phyloP scores from a whole-genome alignment of 495 filamentous ascomycete genomes.

The Hypoxylon fuscum region DNA sequence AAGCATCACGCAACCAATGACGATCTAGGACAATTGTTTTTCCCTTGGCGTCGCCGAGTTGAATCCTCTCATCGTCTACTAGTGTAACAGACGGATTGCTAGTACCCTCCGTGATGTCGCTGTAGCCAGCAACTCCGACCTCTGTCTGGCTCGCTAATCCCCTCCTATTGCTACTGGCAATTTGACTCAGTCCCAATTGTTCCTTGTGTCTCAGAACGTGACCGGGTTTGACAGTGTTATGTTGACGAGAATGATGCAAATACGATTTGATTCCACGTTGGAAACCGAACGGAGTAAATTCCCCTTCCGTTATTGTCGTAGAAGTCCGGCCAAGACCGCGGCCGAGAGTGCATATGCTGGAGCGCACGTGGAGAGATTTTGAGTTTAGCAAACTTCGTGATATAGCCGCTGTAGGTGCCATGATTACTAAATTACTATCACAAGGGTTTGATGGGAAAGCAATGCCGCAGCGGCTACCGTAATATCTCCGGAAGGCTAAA shows the following conservation, averaged over 20 bases:
- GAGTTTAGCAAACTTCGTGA: slow-evolving; percentile 6
- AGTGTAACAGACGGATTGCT: neutral
- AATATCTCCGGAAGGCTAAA: too few relatives aligned
- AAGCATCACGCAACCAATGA: slow-evolving; percentile 77
- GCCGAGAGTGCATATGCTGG: neutral
- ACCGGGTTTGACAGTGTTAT: neutral
- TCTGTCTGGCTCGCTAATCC: neutral
- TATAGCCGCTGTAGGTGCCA: neutral
- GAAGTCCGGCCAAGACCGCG: slow-evolving; percentile 4
- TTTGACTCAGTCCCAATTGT: neutral
- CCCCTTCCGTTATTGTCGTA: neutral
- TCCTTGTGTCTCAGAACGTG: neutral
- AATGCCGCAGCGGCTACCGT: too few relatives aligned
- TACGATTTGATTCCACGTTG: neutral
- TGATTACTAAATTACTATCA: neutral
- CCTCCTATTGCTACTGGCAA: slow-evolving; percentile 2
- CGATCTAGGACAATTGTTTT: slow-evolving; percentile 17
- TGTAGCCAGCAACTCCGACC: neutral
- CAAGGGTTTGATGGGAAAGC: too few relatives aligned
- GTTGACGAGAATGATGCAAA: neutral
- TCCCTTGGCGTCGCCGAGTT: neutral
- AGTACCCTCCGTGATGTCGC: neutral
- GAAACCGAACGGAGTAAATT: neutral
- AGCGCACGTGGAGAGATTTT: slow-evolving; percentile 1
- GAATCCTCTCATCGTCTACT: too few relatives aligned